These are phyloP conservation scores for Dictyophora rubrovolvata DNA, from an alignment of 768 basidiomycete genomes.

Conservation along the genomic window DNA sequence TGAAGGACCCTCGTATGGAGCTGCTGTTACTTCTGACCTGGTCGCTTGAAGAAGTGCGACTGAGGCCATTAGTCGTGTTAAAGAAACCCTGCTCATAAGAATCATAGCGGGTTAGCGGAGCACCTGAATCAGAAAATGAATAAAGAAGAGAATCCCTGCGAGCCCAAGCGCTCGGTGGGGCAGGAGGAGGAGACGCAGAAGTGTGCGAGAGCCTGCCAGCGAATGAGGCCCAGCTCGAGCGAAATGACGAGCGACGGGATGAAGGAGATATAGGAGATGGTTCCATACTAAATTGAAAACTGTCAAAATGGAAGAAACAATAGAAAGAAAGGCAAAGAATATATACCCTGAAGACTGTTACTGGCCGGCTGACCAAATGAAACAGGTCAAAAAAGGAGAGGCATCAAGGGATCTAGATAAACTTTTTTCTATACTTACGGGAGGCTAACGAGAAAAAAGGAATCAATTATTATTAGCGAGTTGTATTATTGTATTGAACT, in stretches of 20 bases:
- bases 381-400: background rate
- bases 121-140: background rate
- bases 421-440: background rate
- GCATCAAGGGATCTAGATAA: background rate
- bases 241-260: constrained; percentile 7
- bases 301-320: background rate
- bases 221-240: constrained; percentile 4
- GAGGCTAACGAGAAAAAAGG: background rate
- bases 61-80: constrained; percentile 39
- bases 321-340: background rate
- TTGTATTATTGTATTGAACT: background rate
- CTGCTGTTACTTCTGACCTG: constrained; percentile 26
- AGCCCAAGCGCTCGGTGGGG: constrained; percentile 3
- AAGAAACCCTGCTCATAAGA: constrained; percentile 35
- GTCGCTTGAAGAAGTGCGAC: constrained; percentile 30
- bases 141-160: constrained; percentile 5
- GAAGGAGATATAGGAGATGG: background rate
- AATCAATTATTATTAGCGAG: background rate
- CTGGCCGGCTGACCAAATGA: background rate
- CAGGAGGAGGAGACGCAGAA: background rate
- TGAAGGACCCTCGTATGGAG: constrained; percentile 35
- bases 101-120: constrained; percentile 7
- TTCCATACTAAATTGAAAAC: background rate
- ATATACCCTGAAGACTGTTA: background rate
- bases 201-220: background rate